Evolutionary conservation across 164 flowering plant species (phyloP).

Genomic region (Vitis vinifera): ASM3070453v1 NC_081815.1:390501-391000

Average conservation of each 20-base stretch:
- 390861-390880: constrained; percentile 77
- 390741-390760: constrained; percentile 60
- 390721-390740: constrained; percentile 78
- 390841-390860: constrained; percentile 82
- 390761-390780: constrained; percentile 45
- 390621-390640: too few relatives aligned
- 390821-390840: constrained; percentile 87
- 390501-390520: constrained; percentile 99
- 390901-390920: neutral
- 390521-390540: constrained; percentile 74
- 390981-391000: neutral
- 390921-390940: neutral
- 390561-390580: constrained; percentile 93
- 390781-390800: constrained; percentile 64
- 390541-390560: constrained; percentile 87
- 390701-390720: constrained; percentile 86
- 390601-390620: neutral
- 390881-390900: neutral
- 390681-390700: constrained; percentile 33
- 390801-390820: constrained; percentile 84
- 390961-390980: too few relatives aligned
- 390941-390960: neutral
- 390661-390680: neutral
- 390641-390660: neutral
- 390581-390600: constrained; percentile 45